Percentiles rank a stretch among this genome's conserved stretches.
phyloP scores from a whole-genome alignment of 345 rosid species.

The Linum trigynum region DNA sequence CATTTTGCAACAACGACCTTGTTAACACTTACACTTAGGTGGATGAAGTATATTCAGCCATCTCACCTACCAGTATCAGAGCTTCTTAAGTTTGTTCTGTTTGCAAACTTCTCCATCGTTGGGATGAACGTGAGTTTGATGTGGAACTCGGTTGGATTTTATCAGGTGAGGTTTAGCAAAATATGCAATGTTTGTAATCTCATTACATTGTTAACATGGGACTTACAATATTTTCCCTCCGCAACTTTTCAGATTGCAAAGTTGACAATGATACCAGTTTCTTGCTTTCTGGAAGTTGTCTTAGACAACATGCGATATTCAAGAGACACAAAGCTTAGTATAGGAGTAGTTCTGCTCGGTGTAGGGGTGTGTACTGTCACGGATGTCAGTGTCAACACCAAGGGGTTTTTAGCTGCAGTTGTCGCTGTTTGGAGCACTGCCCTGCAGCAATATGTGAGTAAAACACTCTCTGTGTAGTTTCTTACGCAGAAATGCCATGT shows the following conservation, averaged over 20 bases:
- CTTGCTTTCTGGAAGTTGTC: slow-evolving; percentile 84
- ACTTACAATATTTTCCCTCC: background rate
- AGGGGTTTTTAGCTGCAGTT: slow-evolving; percentile 80
- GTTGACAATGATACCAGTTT: slow-evolving; percentile 97
- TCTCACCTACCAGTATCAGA: slow-evolving; percentile 71
- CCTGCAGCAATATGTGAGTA: slow-evolving; percentile 91
- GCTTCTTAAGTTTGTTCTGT: slow-evolving; percentile 72
- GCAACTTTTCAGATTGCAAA: slow-evolving; percentile 69
- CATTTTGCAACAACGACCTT: slow-evolving; percentile 92
- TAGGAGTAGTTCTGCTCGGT: slow-evolving; percentile 76
- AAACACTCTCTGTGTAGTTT: background rate
- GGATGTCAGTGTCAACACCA: slow-evolving; percentile 89
- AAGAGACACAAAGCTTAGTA: slow-evolving; percentile 97
- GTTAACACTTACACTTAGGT: slow-evolving; percentile 58
- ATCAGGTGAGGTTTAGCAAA: slow-evolving; percentile 51
- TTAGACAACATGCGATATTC: slow-evolving; percentile 94
- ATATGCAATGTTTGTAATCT: background rate
- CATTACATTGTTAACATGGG: background rate
- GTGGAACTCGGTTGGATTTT: slow-evolving; percentile 99
- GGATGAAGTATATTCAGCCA: slow-evolving; percentile 81
- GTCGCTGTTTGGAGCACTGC: slow-evolving; percentile 98
- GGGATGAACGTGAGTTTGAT: slow-evolving; percentile 98
- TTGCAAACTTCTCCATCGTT: slow-evolving; percentile 94
- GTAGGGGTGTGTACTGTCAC: slow-evolving; percentile 98
- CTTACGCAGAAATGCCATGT: no score